Percentiles rank a stretch among this genome's conserved stretches.
Conservation (phyloP, 768 basidiomycete genomes). For the Calocybe gangraenosa region DNA sequence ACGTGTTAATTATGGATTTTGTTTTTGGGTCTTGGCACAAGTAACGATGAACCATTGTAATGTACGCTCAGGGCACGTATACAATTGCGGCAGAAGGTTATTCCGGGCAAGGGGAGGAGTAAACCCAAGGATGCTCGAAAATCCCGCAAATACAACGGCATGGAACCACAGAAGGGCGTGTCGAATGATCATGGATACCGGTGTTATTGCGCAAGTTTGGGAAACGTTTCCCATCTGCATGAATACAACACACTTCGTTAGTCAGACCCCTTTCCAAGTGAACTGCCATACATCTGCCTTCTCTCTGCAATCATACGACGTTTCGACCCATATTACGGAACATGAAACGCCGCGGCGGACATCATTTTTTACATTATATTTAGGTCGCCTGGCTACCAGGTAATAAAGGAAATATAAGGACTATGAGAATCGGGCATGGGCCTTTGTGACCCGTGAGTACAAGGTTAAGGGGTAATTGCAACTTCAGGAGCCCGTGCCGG, state of each 20-base stretch:
- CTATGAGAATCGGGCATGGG: too few species aligned
- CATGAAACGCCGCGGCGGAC: not conserved
- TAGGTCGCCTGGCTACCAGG: not conserved
- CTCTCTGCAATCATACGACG: too few species aligned
- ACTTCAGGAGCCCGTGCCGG: too few species aligned
- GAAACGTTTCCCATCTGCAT: not conserved
- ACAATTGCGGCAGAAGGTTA: not conserved
- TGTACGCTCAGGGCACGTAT: not conserved
- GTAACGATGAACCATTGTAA: not conserved
- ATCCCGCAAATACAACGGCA: not conserved
- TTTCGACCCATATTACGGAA: too few species aligned
- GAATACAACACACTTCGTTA: too few species aligned
- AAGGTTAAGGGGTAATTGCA: too few species aligned
- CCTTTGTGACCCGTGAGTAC: too few species aligned
- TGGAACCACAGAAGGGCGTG: not conserved
- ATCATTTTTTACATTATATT: not conserved
- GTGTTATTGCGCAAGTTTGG: slow-evolving; percentile 1
- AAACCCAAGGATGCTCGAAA: not conserved
- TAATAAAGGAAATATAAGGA: too few species aligned
- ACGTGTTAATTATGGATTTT: too few species aligned
- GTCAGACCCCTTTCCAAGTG: too few species aligned
- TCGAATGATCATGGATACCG: slow-evolving; percentile 1
- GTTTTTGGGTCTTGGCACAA: too few species aligned
- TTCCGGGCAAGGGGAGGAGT: not conserved
- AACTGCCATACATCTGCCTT: too few species aligned